These are phyloP conservation scores for Tulasnella sp. DNA, from an alignment of 768 basidiomycete genomes.

Conservation along the genomic window DNA sequence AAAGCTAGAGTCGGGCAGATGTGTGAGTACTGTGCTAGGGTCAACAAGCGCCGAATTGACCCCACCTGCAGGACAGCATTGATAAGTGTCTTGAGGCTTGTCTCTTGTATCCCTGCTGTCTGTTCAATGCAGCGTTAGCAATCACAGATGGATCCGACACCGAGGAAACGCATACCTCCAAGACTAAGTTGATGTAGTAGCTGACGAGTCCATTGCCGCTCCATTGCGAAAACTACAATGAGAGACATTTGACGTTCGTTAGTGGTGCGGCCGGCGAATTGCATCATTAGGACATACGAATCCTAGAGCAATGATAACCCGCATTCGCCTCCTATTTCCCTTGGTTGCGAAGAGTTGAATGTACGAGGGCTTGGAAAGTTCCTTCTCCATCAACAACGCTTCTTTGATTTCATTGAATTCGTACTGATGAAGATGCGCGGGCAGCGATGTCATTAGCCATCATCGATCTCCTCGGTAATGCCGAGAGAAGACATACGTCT, in stretches of 20 bases:
- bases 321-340: conserved; percentile 60
- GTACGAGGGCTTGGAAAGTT: conserved; percentile 38
- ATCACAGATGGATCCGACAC: neutral
- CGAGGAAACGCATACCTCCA: neutral
- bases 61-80: conserved; percentile 51
- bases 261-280: too few species aligned
- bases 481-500: conserved; percentile 32
- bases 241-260: neutral
- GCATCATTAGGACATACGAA: conserved; percentile 34
- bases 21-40: conserved; percentile 2
- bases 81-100: conserved; percentile 47
- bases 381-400: conserved; percentile 54
- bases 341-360: conserved; percentile 45
- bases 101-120: conserved; percentile 45
- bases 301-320: conserved; percentile 39
- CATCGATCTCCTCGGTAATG: neutral
- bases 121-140: neutral
- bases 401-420: conserved; percentile 44
- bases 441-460: neutral
- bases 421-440: conserved; percentile 5
- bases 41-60: conserved; percentile 17
- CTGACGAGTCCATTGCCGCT: conserved; percentile 67
- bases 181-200: conserved; percentile 32
- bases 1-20: conserved; percentile 25
- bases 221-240: conserved; percentile 35